Evolutionary conservation across 106 monocot species (phyloP), one percentile per base, ranked within the genome.

Genomic region (Dactylorhiza incarnata): DNA sequence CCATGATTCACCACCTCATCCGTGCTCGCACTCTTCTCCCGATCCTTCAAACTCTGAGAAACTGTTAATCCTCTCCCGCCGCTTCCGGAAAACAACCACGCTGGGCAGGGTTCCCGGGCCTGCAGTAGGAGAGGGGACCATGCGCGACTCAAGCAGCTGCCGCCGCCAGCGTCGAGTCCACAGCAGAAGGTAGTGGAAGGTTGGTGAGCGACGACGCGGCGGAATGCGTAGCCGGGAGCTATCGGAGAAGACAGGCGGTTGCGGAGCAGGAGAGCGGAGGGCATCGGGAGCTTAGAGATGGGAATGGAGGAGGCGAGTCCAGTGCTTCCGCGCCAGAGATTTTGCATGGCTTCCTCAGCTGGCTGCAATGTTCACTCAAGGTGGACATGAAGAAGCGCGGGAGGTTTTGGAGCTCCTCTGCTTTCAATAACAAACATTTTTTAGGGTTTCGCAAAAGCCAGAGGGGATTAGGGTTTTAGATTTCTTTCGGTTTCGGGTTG

Each of bases 241-340:
- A 66, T 15, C 46, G 53, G 7, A 46, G 45, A 23, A 52, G 47
- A 46, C 16, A 5, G 49, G 48, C 12, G 54, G 24, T 6, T 16
- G 9, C 6, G 17, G 73, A 82, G 73, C 17, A 20, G 73, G 77
- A 73, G 53, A 43, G 77, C 53, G 25, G 24, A 44, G 49, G 67
- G 66, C 77, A 73, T 73, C 16, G 73, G 49, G 82, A 78, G 68
- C 43, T 68, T 68, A 0, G 43, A 29, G 16, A 68, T 43, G 43
- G 13, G 68, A 68, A 68, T 43, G 37, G 13, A 68, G 68, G 43
- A 68, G 5, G 68, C 43, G 5, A 68, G 13, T 5, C 3, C 10
- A 13, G 68, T 44, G 37, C 68, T 44, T 43, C 68, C 68, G 16
- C 43, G 68, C 26, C 68, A 43, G 43, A 68, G 13, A 9, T 68